Base-by-base conservation (phyloP, 208 protist genomes). In the Wallacemonas sp. region DNA sequence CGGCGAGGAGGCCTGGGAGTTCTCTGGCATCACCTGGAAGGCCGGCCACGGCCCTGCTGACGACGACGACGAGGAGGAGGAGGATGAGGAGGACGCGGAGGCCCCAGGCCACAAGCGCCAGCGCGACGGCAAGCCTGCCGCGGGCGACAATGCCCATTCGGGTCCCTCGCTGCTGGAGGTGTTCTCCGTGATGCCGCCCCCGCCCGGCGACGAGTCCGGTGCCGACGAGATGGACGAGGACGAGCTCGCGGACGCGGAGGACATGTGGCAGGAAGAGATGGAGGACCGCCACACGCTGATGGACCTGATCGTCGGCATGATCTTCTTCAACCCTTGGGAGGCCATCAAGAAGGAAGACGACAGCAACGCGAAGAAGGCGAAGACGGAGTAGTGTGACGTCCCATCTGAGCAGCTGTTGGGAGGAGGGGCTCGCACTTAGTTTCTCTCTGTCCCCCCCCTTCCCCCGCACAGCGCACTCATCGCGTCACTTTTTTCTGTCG, bases 11-110 rank as follows among this genome's bases (percentile, higher is more conserved):
- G 22, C 25, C 7, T 89, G 77, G 65, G 3, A 14, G 2, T 93
- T 92, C 74, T 94, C 88, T 1, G 88, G 85, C 31, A 64, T 94
- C 22, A 91, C 85, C 20, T 94, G 88, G 86, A 87, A 87, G 59
- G 71, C 69, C 0, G 85, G 83, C 8, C 76, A 92, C 70, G 85
- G 88, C 0, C 88, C 88, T 0, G 32, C 18, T 1, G 33, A 39
- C 23, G 64, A 73, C 10, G 71, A 74, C 2, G 65, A 74, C 16
- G 67, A 71, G 31, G 78, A 74, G 7, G 73, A 64, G 16, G 73
- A 75, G 1, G 74, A 75, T 29, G 50, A 74, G 16, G 65, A 68
- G 0, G 57, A 76, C 31, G 71, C 74, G 16, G 68, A 62, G 8
- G 72, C 70, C 4, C 50, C 61, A 1, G 62, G 54, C 57, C 65